Evolutionary conservation across 2,329 filamentous ascomycete species (phyloP).

Genomic region (Gyromitra esculenta): DNA sequence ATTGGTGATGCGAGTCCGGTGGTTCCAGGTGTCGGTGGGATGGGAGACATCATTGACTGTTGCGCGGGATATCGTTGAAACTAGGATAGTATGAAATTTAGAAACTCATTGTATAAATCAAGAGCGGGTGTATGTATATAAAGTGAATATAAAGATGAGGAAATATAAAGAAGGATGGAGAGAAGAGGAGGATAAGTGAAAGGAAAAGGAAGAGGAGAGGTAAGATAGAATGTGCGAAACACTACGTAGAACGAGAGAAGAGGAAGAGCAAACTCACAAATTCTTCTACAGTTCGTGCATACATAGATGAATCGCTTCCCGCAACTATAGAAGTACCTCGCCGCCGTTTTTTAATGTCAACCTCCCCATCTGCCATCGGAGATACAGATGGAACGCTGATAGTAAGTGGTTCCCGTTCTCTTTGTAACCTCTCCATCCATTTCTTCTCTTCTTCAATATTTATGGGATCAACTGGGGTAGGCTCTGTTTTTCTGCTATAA

Average conservation of each 20-base stretch:
- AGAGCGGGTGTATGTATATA: no score
- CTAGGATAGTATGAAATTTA: constrained; percentile 38
- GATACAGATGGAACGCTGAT: constrained; percentile 61
- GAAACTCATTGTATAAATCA: neutral
- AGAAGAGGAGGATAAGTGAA: constrained; percentile 2
- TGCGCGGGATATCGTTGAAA: constrained; percentile 59
- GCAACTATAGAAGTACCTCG: constrained; percentile 53
- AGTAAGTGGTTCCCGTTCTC: constrained; percentile 65
- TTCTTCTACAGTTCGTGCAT: constrained; percentile 63
- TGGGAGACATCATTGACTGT: constrained; percentile 66
- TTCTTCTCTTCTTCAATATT: constrained; percentile 81
- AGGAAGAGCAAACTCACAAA: constrained; percentile 53
- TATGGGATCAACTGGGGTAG: constrained; percentile 65
- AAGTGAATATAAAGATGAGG: neutral
- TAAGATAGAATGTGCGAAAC: neutral
- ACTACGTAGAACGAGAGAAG: neutral
- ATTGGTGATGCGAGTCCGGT: constrained; percentile 51
- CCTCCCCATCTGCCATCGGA: constrained; percentile 59
- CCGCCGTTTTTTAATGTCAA: constrained; percentile 49
- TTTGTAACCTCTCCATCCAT: constrained; percentile 80
- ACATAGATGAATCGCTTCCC: constrained; percentile 69
- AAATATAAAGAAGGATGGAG: neutral
- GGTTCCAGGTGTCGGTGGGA: constrained; percentile 59
- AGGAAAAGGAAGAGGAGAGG: neutral
- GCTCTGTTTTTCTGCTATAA: constrained; percentile 43